Conservation (phyloP, 208 protist genomes). For the Leishmania braziliensis region DNA sequence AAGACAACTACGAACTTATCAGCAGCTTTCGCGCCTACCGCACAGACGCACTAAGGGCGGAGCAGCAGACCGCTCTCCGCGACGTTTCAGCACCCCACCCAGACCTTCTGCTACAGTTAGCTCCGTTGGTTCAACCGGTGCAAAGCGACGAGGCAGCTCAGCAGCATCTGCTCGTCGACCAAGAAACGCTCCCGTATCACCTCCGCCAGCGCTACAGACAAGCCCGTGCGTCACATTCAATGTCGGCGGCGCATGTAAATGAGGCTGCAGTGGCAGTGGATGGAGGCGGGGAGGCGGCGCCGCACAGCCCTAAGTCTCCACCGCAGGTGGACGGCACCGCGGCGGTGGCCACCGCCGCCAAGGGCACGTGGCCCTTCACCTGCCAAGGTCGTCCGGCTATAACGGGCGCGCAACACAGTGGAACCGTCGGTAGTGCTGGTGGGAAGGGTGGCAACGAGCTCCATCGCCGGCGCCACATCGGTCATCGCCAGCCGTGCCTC, state of each 20-base stretch:
- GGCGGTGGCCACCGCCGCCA: neutral
- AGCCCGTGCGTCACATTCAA: neutral
- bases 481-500: constrained; percentile 57
- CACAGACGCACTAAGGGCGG: constrained; percentile 60
- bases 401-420: neutral
- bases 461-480: constrained; percentile 29
- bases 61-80: constrained; percentile 42
- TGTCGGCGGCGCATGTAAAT: constrained; percentile 5
- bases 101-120: constrained; percentile 62
- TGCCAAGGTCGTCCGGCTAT: constrained; percentile 36
- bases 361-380: constrained; percentile 55
- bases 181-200: constrained; percentile 51
- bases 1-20: constrained; percentile 79
- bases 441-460: neutral
- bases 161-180: constrained; percentile 54
- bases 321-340: constrained; percentile 8
- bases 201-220: constrained; percentile 24
- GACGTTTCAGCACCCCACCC: constrained; percentile 66
- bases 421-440: neutral
- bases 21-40: constrained; percentile 85
- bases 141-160: constrained; percentile 12
- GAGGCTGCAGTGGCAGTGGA: neutral
- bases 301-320: neutral
- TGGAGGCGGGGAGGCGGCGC: neutral
- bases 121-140: constrained; percentile 43